These are phyloP conservation scores for Cladophialophora bantiana DNA, from an alignment of 2,329 filamentous ascomycete genomes.

Conservation along the genomic window DNA sequence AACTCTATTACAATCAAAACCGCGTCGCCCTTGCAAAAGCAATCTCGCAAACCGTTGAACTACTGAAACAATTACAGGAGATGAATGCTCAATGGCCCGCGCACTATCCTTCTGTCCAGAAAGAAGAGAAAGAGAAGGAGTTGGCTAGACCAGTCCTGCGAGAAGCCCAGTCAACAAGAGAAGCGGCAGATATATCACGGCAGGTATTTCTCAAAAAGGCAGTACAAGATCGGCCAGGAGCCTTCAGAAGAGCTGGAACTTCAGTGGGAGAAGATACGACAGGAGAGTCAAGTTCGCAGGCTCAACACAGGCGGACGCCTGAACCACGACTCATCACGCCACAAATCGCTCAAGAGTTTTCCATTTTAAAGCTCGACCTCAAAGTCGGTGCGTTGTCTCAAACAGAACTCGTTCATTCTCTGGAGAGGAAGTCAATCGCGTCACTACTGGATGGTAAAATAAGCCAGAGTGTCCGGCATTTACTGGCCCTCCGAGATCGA, in stretches of 20 bases:
- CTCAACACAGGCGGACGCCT: constrained; percentile 65
- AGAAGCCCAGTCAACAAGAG: constrained; percentile 48
- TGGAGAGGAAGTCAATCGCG: constrained; percentile 91
- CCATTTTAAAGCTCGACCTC: constrained; percentile 90
- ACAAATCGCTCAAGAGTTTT: constrained; percentile 95
- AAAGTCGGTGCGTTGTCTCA: constrained; percentile 88
- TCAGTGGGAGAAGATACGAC: constrained; percentile 63
- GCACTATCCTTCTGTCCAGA: constrained; percentile 86
- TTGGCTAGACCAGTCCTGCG: constrained; percentile 46
- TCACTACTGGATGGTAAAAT: constrained; percentile 93
- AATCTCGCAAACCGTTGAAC: constrained; percentile 85
- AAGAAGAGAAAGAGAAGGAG: constrained; percentile 55
- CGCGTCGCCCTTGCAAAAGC: constrained; percentile 83
- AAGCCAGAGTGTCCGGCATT: constrained; percentile 88
- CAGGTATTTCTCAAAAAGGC: constrained; percentile 39
- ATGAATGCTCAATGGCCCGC: constrained; percentile 94
- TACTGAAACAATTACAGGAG: constrained; percentile 80
- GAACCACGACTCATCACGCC: constrained; percentile 88
- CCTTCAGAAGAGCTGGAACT: constrained; percentile 75
- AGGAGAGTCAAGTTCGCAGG: constrained; percentile 75
- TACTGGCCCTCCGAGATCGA: constrained; percentile 83
- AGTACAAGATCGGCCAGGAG: constrained; percentile 53
- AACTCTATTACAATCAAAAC: constrained; percentile 82
- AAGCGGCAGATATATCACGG: constrained; percentile 44
- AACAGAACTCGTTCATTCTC: constrained; percentile 87